Percentiles rank a stretch among this genome's conserved stretches.
Evolutionary conservation across 108 stramenopile genomes (phyloP).

Genomic region (Schizochytrium sp.): DNA sequence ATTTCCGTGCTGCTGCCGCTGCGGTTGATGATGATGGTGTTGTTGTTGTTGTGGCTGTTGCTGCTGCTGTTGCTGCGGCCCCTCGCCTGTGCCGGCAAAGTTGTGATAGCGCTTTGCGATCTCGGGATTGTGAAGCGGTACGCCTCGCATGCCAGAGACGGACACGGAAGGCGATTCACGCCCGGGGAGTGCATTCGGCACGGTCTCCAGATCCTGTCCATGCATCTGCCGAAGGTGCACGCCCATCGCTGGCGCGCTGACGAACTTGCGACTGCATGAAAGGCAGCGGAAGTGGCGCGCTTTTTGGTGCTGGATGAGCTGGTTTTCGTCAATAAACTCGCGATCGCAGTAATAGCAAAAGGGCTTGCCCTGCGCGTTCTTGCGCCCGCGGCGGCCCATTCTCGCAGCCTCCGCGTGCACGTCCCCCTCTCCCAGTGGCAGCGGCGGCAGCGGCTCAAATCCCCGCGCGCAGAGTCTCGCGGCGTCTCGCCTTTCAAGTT

Average conservation of each 20-base stretch:
- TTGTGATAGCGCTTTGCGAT: neutral
- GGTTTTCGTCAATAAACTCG: neutral
- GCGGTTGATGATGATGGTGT: neutral
- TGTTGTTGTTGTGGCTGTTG: neutral
- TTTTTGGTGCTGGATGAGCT: constrained; percentile 25
- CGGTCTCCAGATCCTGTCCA: neutral
- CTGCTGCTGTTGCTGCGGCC: neutral
- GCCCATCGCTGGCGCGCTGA: neutral
- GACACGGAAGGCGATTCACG: neutral
- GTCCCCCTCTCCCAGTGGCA: neutral
- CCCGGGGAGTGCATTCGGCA: neutral
- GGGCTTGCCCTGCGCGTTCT: neutral
- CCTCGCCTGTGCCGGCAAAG: neutral
- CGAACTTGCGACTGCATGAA: neutral
- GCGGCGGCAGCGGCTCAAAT: neutral
- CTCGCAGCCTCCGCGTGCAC: neutral
- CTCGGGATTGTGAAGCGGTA: neutral
- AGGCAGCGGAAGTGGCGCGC: constrained; percentile 6
- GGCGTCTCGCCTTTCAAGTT: too few relatives aligned
- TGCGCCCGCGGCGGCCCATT: constrained; percentile 17
- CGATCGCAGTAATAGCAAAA: constrained; percentile 26
- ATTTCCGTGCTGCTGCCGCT: neutral
- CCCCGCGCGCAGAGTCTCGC: too few relatives aligned
- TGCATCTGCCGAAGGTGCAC: constrained; percentile 11
- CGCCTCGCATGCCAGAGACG: neutral